Evolutionary conservation across 208 protist genomes (phyloP), one percentile per base, ranked within the genome.

Genomic region (Trypanosomatidae sp.): DNA sequence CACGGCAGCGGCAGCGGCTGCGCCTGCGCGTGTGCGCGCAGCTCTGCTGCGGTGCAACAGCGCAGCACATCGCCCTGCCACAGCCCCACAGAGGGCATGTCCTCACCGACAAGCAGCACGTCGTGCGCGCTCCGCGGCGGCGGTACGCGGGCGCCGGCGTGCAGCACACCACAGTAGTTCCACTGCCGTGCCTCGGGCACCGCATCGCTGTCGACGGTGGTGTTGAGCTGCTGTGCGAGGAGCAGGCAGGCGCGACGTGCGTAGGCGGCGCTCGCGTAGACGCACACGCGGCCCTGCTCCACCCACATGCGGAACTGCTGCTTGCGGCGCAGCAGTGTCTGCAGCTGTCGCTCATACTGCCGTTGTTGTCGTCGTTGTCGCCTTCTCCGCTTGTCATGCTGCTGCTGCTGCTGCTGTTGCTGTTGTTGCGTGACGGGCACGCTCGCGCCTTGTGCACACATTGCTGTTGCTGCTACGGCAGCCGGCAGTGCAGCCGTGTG

Each of bases 21-120:
- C n/a, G n/a, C n/a, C n/a, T n/a, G n/a, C n/a, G n/a, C n/a, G 11
- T 11, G 11, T 35, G 30, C 40, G 4, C 30, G 49, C 19, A 64
- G 40, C 48, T 87, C 77, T 26, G 41, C 67, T 11, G 48, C 33
- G 4, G 68, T 82, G 53, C 77, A 68, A 51, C 77, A 87, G 13
- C 77, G 77, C 30, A 87, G 41, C 24, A 87, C 59, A 37, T 87
- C 77, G 1, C 77, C 77, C 45, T 87, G 77, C 56, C 67, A 87
- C 19, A 87, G 46, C 0, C 57, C 68, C 22, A 64, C 33, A 8
- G 21, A 23, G 3, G 72, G 72, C 24, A 81, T 71, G 47, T 87
- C 77, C 26, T 71, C 65, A 3, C 30, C 68, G 6, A 87, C 69
- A 26, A 87, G 48, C 6, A 68, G 44, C 16, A 87, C 69, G 57